Base-by-base conservation (phyloP, 75 land plant genomes). In the Adiantum capillusveneris region DNA sequence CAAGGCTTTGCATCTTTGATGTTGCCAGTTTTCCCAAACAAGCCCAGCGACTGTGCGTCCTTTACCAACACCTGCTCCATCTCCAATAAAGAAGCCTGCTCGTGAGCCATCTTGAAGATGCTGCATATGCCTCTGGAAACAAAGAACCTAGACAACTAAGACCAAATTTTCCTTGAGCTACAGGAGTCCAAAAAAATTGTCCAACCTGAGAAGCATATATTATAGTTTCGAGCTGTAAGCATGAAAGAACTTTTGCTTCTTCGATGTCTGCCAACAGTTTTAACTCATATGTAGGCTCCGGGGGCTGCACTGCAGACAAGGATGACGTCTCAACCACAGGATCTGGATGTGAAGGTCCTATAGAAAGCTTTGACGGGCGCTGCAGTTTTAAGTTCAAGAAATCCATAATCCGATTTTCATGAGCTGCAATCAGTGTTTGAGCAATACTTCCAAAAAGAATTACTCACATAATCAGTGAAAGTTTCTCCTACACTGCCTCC, bases 51-150 rank as follows among this genome's bases (percentile, higher is more conserved):
- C 78, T 29, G 98, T 94, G 61, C 98, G 75, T 1, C 98, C 98
- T 70, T 94, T 94, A 21, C 98, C 98, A 0, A 94, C 96, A 39
- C 95, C 98, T 62, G 98, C 98, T 71, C 98, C 98, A 89, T 94
- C 98, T 53, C 98, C 98, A 44, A 94, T 53, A 65, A 94, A 94
- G 55, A 94, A 94, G 20, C 98, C 98, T 49, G 98, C 98, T 63
- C 98, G 75, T 56, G 67, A 36, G 43, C 76, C 72, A 76, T 71
- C 85, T 12, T 72, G 58, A 44, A 89, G 83, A 59, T 81, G 98
- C 9, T 94, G 95, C 25, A 67, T 64, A 55, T 94, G 98, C 46
- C 98, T 85, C 98, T 94, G 56, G 41, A 30, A 57, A 17, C 37
- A 34, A 34, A 34, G 3, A 34, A 34, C 9, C 3, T 9, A 34